Evolutionary conservation across 306 rosid genomes (phyloP).

Genomic region (Vicia faba): DNA sequence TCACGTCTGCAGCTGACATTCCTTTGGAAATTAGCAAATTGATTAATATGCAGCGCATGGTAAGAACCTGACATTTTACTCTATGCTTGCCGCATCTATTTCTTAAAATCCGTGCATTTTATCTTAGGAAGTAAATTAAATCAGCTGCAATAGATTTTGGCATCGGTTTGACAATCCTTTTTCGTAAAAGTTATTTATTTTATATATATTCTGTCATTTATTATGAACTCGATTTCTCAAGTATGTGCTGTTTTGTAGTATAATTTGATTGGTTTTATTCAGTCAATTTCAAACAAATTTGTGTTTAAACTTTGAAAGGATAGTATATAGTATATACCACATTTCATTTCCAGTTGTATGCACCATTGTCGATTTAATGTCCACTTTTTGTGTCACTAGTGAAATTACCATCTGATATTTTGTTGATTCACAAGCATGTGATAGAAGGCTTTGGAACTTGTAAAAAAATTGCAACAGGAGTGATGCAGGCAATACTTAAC

Average conservation of each 20-base stretch:
- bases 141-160: constrained; percentile 10
- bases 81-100: constrained; percentile 27
- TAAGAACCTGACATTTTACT: constrained; percentile 44
- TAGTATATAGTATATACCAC: neutral
- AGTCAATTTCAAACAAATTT: neutral
- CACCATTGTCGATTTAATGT: neutral
- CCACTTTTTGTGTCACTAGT: neutral
- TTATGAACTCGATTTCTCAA: constrained; percentile 29
- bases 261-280: neutral
- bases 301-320: neutral
- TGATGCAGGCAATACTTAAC: no score
- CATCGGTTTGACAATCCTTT: constrained; percentile 1
- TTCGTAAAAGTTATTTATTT: constrained; percentile 12
- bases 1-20: constrained; percentile 69
- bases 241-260: neutral
- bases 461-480: no score
- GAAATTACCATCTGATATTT: no score
- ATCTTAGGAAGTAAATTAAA: constrained; percentile 7
- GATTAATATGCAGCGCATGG: constrained; percentile 80
- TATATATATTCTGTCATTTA: neutral
- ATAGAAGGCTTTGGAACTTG: no score
- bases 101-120: neutral
- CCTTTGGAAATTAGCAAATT: constrained; percentile 78
- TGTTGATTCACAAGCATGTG: no score
- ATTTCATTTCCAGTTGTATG: neutral